Percentiles rank a stretch among this genome's conserved stretches.
phyloP scores from a whole-genome alignment of 1,139 yeast species.

The Taphrina pruni region DNA sequence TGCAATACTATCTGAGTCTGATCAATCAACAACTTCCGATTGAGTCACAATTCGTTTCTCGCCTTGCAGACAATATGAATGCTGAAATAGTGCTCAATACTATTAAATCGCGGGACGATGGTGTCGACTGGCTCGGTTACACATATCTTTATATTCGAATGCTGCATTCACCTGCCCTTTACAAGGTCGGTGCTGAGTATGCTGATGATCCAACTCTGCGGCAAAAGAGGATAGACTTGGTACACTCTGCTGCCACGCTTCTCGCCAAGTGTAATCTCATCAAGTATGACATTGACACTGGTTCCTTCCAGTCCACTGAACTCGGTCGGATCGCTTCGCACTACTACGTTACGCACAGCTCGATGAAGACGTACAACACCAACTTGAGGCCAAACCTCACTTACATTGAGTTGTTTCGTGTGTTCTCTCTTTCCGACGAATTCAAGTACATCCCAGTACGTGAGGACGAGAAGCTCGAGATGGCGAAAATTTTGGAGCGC shows the following conservation, averaged over 20 bases:
- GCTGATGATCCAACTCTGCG: conserved; percentile 59
- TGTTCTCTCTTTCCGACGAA: conserved; percentile 83
- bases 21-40: conserved; percentile 90
- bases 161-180: conserved; percentile 72
- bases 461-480: conserved; percentile 83
- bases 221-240: conserved; percentile 67
- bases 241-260: conserved; percentile 73
- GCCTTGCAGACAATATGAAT: conserved; percentile 74
- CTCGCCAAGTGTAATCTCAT: conserved; percentile 62
- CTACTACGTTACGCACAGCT: conserved; percentile 77
- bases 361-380: conserved; percentile 67
- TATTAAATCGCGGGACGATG: conserved; percentile 66
- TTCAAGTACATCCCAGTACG: conserved; percentile 83
- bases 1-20: conserved; percentile 86
- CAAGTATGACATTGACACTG: conserved; percentile 62
- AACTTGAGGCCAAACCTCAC: conserved; percentile 65
- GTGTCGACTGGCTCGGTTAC: conserved; percentile 76
- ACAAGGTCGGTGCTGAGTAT: conserved; percentile 75
- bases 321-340: conserved; percentile 86
- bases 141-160: conserved; percentile 83
- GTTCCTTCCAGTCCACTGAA: conserved; percentile 66
- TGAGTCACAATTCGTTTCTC: conserved; percentile 80
- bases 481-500: conserved; percentile 68
- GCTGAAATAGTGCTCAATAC: conserved; percentile 86
- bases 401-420: conserved; percentile 74